These are phyloP conservation scores for Colletotrichum liaoningense DNA, from an alignment of 2,329 filamentous ascomycete genomes.

Conservation along the genomic window DNA sequence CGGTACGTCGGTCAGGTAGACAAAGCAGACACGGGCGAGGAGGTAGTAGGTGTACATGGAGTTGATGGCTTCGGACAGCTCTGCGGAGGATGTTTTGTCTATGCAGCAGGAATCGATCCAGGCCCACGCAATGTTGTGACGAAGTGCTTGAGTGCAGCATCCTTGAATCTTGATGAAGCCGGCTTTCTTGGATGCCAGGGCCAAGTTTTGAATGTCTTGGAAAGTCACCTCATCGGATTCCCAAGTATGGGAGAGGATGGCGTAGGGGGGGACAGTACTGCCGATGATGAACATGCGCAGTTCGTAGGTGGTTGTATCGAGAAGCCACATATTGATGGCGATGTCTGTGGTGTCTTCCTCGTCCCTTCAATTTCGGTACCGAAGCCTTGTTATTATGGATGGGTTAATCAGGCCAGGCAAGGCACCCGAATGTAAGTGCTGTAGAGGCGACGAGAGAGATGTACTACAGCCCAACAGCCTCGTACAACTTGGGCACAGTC, in stretches of 20 bases:
- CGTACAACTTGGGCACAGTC: neutral
- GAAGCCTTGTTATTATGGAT: neutral
- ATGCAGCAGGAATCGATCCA: conserved; percentile 37
- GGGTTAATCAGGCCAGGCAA: neutral
- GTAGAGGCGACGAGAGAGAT: neutral
- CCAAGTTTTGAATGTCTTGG: conserved; percentile 39
- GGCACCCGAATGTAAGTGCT: neutral
- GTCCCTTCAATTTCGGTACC: neutral
- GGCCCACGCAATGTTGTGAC: conserved; percentile 29
- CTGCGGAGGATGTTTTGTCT: conserved; percentile 34
- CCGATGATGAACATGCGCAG: conserved; percentile 17
- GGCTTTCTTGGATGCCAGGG: neutral
- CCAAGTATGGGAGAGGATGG: conserved; percentile 47
- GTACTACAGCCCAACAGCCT: neutral
- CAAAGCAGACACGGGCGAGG: conserved; percentile 34
- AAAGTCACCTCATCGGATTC: conserved; percentile 40
- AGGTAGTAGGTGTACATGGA: conserved; percentile 39
- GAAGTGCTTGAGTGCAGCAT: conserved; percentile 33
- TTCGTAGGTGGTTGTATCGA: conserved; percentile 25
- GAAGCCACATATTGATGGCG: conserved; percentile 29
- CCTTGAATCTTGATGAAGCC: conserved; percentile 35
- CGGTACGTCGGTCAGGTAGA: conserved; percentile 34
- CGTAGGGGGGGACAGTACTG: conserved; percentile 39
- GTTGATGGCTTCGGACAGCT: conserved; percentile 37
- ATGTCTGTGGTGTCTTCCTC: neutral